A percentile compares a stretch with the other conserved stretches of the same genome.
These are phyloP conservation scores for Tolypocladium amazonense DNA, from an alignment of 2,329 filamentous ascomycete species.

Conservation along the genomic window DNA sequence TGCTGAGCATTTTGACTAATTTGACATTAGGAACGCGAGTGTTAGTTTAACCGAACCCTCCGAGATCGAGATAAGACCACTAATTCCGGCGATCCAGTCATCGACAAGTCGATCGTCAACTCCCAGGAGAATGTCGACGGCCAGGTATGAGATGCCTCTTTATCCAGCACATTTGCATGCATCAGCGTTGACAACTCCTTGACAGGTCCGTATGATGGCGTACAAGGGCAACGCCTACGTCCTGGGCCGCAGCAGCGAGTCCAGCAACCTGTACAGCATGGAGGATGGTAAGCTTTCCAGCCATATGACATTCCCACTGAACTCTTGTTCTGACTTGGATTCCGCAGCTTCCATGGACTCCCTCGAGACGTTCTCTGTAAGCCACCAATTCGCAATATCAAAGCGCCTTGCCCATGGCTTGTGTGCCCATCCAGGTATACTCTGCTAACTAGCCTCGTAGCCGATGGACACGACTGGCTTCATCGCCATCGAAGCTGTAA, in stretches of 20 bases:
- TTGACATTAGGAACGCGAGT: constrained; percentile 26
- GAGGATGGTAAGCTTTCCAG: constrained; percentile 19
- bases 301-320: background rate
- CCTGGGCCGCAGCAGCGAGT: constrained; percentile 31
- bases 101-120: constrained; percentile 50
- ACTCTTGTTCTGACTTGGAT: background rate
- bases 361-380: constrained; percentile 29
- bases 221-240: constrained; percentile 41
- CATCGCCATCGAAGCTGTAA: constrained; percentile 50
- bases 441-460: constrained; percentile 21
- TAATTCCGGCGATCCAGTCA: constrained; percentile 13
- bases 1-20: background rate
- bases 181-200: constrained; percentile 13
- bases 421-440: background rate
- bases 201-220: constrained; percentile 13
- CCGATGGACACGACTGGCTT: constrained; percentile 49
- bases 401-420: background rate
- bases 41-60: background rate
- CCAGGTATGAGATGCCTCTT: background rate
- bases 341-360: constrained; percentile 34
- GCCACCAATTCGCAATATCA: background rate
- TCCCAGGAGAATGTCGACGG: constrained; percentile 28
- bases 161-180: constrained; percentile 22
- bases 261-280: constrained; percentile 40
- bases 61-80: background rate